phyloP scores from a whole-genome alignment of 2,329 filamentous ascomycete genomes.

The Cytospora paraplurivora region DNA sequence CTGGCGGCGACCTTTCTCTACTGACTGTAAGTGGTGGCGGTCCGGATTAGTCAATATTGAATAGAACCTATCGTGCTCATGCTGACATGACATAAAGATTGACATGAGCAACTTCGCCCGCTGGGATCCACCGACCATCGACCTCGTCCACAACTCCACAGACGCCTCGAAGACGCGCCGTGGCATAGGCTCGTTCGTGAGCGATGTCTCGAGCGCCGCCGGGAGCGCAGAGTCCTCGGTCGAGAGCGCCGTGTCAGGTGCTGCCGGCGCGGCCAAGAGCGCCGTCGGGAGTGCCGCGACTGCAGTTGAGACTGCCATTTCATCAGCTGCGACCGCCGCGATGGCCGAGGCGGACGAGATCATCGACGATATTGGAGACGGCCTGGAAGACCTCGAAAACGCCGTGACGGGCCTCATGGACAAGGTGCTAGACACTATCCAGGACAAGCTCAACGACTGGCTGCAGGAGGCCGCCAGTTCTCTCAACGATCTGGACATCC shows the following conservation, averaged over 20 bases:
- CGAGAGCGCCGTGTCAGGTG: slow-evolving; percentile 16
- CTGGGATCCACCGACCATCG: slow-evolving; percentile 22
- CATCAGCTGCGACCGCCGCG: slow-evolving; percentile 16
- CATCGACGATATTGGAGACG: slow-evolving; percentile 25
- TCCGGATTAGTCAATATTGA: neutral
- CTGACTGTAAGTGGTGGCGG: slow-evolving; percentile 17
- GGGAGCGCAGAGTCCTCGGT: slow-evolving; percentile 12
- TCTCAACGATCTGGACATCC: slow-evolving; percentile 25
- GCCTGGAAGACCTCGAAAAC: slow-evolving; percentile 22
- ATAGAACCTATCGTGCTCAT: neutral
- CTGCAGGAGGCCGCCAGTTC: slow-evolving; percentile 21
- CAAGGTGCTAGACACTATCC: slow-evolving; percentile 25
- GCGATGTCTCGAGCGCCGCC: slow-evolving; percentile 10
- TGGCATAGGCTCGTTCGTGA: slow-evolving; percentile 15
- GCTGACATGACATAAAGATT: slow-evolving; percentile 14
- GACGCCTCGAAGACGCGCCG: slow-evolving; percentile 20
- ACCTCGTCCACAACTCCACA: slow-evolving; percentile 19
- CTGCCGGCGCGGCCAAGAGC: slow-evolving; percentile 9
- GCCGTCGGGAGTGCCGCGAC: slow-evolving; percentile 9
- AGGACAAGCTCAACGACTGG: slow-evolving; percentile 27
- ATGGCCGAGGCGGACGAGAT: slow-evolving; percentile 27
- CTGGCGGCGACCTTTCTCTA: slow-evolving; percentile 23
- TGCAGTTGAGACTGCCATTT: slow-evolving; percentile 5
- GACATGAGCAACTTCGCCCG: slow-evolving; percentile 27
- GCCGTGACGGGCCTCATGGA: slow-evolving; percentile 27